Evolutionary conservation across 208 protist species (phyloP).

Genomic region (Wallacemonas collosoma): DNA sequence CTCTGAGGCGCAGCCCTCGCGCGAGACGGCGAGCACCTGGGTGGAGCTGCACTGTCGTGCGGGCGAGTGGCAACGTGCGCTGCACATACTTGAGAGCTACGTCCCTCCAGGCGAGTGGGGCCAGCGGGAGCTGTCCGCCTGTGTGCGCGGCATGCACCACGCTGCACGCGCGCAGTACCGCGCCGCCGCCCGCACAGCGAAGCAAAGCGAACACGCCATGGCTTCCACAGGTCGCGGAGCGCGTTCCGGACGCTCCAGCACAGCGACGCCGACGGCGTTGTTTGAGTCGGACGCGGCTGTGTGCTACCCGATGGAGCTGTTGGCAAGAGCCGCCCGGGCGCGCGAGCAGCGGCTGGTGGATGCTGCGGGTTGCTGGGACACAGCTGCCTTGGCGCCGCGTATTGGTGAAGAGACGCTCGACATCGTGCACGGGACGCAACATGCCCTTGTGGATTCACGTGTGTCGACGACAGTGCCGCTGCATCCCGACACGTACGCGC

Average conservation of each 20-base stretch:
- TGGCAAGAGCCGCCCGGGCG: slow-evolving; percentile 8
- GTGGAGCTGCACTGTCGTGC: slow-evolving; percentile 28
- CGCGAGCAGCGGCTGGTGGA: slow-evolving; percentile 10
- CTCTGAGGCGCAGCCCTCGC: not conserved
- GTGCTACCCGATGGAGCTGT: slow-evolving; percentile 24
- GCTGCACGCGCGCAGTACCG: slow-evolving; percentile 15
- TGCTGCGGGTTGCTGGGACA: too few species aligned
- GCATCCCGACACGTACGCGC: not conserved
- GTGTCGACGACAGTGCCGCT: not conserved
- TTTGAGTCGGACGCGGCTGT: not conserved
- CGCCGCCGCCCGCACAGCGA: too few species aligned
- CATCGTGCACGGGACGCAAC: too few species aligned
- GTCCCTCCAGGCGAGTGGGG: slow-evolving; percentile 51
- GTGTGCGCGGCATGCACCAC: slow-evolving; percentile 51
- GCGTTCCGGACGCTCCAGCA: not conserved
- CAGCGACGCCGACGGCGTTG: not conserved
- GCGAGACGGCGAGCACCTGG: slow-evolving; percentile 18
- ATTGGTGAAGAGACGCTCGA: too few species aligned
- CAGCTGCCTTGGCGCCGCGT: too few species aligned
- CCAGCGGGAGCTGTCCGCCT: slow-evolving; percentile 59
- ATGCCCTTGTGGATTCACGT: not conserved
- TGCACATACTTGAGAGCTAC: slow-evolving; percentile 36
- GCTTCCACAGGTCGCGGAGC: not conserved
- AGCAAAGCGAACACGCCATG: too few species aligned
- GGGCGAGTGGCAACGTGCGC: slow-evolving; percentile 40